Conservation (phyloP, 306 rosid species). For the Cicer judaicum region DNA sequence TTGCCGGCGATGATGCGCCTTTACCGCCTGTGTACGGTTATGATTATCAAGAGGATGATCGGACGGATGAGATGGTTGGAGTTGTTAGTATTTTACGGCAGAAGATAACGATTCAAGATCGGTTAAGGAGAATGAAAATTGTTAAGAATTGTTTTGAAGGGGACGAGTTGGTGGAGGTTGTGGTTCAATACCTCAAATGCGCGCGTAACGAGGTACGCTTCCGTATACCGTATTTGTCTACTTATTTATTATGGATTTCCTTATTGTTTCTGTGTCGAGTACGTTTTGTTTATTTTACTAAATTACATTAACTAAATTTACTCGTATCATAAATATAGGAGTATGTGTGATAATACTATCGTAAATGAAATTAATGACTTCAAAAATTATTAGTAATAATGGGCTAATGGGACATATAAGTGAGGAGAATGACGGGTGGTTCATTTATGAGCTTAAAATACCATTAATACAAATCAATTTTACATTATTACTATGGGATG, state of each 20-base stretch:
- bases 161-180: constrained; percentile 65
- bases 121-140: constrained; percentile 77
- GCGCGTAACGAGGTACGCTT: constrained; percentile 77
- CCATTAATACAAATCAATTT: no score
- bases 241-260: neutral
- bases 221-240: constrained; percentile 27
- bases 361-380: no score
- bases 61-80: constrained; percentile 60
- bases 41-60: constrained; percentile 50
- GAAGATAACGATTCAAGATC: constrained; percentile 78
- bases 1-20: constrained; percentile 72
- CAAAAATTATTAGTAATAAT: no score
- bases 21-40: constrained; percentile 72
- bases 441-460: no score
- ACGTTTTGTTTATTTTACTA: no score
- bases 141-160: constrained; percentile 83
- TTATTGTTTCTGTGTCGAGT: neutral
- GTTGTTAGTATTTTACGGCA: constrained; percentile 64
- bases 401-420: no score
- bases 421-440: no score
- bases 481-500: no score
- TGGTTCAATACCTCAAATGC: constrained; percentile 70
- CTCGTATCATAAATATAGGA: no score
- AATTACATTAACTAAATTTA: no score
- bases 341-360: no score